Conservation (phyloP, 2,329 filamentous ascomycete species). For the Xylariales sp. region DNA sequence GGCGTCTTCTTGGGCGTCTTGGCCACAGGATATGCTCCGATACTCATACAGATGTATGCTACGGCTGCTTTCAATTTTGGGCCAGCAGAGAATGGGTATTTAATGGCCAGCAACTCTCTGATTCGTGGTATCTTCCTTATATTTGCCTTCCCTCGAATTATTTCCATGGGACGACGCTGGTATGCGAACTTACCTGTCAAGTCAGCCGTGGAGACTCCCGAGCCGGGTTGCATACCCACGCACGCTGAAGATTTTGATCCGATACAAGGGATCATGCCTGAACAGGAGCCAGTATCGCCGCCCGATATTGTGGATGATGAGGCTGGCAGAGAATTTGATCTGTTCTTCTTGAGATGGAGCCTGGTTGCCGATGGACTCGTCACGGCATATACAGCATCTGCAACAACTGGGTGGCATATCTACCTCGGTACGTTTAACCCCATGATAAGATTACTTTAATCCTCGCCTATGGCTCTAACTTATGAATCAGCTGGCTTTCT, state of each 20-base stretch:
- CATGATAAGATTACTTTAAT: too few relatives aligned
- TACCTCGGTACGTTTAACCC: constrained; percentile 45
- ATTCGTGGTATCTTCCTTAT: constrained; percentile 49
- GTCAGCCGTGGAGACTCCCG: not conserved
- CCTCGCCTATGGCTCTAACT: too few relatives aligned
- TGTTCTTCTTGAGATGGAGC: constrained; percentile 63
- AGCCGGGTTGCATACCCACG: constrained; percentile 10
- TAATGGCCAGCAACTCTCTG: constrained; percentile 48
- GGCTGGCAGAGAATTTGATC: constrained; percentile 56
- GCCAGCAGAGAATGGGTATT: constrained; percentile 45
- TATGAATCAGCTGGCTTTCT: constrained; percentile 15
- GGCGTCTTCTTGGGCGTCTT: constrained; percentile 65
- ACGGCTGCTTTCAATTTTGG: constrained; percentile 46
- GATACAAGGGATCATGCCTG: constrained; percentile 2
- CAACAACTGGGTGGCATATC: constrained; percentile 61
- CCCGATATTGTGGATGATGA: constrained; percentile 26
- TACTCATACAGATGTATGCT: constrained; percentile 53
- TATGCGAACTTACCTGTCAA: constrained; percentile 12
- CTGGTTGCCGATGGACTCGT: constrained; percentile 60
- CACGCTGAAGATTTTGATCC: constrained; percentile 13
- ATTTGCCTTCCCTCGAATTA: constrained; percentile 44
- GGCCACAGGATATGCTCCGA: constrained; percentile 63
- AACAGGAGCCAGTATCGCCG: not conserved
- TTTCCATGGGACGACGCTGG: constrained; percentile 34
- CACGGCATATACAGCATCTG: constrained; percentile 59